Base-by-base conservation (phyloP, 2,329 filamentous ascomycete genomes). In the Aspergillus ochraceoroseus region DNA sequence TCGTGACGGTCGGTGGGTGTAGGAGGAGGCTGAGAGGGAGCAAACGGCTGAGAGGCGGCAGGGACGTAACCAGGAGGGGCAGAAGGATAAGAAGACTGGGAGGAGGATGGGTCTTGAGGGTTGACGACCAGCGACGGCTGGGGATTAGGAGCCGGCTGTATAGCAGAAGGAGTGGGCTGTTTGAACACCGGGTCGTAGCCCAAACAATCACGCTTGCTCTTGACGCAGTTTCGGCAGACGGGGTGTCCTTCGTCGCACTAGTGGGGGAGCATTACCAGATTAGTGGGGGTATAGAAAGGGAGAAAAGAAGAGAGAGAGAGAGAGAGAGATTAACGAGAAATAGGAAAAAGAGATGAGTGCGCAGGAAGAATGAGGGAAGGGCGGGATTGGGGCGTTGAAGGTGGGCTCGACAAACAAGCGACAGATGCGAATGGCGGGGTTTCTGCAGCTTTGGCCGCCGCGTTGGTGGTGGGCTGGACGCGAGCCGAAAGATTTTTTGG, bases 201-300 rank as follows among this genome's bases (percentile, higher is more conserved):
- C 47, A 81, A 62, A 57, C 79, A 83, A 59, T 81, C 77, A 55
- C 79, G 76, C 59, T 82, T 82, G 64, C 76, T 80, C 61, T 83
- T 83, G 52, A 77, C 72, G 56, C 79, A 83, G 59, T 83, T 83
- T 54, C 77, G 70, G 73, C 92, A 98, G 45, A 83, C 82, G 14
- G 92, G 92, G 66, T 95, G 88, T 46, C 80, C 82, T 74, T 98
- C 92, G 77, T 96, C 92, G 70, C 92, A 98, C 92, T 95, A 64
- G 53, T 46, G 54, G 46, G 23, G 13, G n/a, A 18, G 15, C 31
- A 37, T 38, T n/a, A 32, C 23, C 14, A 9, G 18, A 33, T 48
- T 19, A 51, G 42, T 32, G 30, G 26, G 22, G 31, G 34, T 13
- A 15, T 22, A 33, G 32, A 42, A 22, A 38, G 42, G 53, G 44